These are phyloP conservation scores for Hemileccinum impolitum DNA, from an alignment of 768 basidiomycete genomes.

Conservation along the genomic window DNA sequence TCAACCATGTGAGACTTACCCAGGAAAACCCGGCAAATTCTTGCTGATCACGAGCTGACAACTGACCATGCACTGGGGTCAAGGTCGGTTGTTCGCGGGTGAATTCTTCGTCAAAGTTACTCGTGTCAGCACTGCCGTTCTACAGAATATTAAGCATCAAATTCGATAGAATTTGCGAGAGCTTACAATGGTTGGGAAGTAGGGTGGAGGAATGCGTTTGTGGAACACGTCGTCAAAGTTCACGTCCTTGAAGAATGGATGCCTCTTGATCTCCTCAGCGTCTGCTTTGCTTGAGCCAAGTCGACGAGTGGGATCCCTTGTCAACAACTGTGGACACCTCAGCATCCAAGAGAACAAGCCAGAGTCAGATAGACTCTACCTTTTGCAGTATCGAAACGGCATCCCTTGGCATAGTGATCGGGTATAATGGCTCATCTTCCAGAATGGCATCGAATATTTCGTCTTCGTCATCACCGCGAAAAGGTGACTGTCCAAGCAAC, in stretches of 20 bases:
- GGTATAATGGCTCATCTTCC: conserved; percentile 97
- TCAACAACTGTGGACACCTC: conserved; percentile 62
- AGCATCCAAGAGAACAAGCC: conserved; percentile 1
- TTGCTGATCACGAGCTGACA: conserved; percentile 85
- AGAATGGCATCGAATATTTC: conserved; percentile 99
- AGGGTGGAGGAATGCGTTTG: conserved; percentile 96
- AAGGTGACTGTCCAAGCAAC: conserved; percentile 97
- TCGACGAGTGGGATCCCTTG: conserved; percentile 86
- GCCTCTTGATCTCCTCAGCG: conserved; percentile 95
- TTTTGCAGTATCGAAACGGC: conserved; percentile 95
- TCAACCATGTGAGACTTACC: conserved; percentile 41
- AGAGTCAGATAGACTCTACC: conserved; percentile 39
- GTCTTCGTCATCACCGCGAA: conserved; percentile 98
- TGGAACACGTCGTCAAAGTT: conserved; percentile 95
- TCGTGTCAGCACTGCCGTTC: conserved; percentile 85
- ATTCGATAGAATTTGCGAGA: not conserved
- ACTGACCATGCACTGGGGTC: conserved; percentile 93
- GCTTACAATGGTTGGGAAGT: conserved; percentile 93
- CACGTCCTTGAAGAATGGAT: conserved; percentile 98
- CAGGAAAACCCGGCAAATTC: conserved; percentile 98
- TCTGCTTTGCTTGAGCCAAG: conserved; percentile 90
- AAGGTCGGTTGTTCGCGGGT: conserved; percentile 95
- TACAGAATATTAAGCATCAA: conserved; percentile 28
- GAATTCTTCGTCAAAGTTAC: conserved; percentile 97
- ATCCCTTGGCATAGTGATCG: conserved; percentile 98